phyloP scores from a whole-genome alignment of 441 rosid species.

The Jatropha podagrica region DNA sequence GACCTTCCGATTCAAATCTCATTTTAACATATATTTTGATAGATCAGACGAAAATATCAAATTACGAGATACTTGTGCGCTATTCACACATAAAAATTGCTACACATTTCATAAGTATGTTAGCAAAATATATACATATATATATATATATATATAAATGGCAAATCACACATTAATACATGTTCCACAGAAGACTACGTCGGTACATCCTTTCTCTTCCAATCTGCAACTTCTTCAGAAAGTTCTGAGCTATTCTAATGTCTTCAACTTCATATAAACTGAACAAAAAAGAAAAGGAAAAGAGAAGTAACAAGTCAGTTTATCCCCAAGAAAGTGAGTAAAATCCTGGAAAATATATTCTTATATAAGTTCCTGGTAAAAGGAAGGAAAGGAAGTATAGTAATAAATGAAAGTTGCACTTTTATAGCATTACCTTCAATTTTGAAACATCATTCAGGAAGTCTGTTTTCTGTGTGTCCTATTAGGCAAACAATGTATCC shows the following conservation, averaged over 20 bases:
- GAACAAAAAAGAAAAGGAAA: neutral
- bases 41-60: too few relatives aligned
- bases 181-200: too few relatives aligned
- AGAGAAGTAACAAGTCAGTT: neutral
- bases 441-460: neutral
- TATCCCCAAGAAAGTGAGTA: neutral
- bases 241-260: neutral
- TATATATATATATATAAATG: too few relatives aligned
- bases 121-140: too few relatives aligned
- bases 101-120: too few relatives aligned
- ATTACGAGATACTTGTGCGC: too few relatives aligned
- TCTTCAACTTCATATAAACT: neutral
- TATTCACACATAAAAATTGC: too few relatives aligned
- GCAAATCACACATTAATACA: too few relatives aligned
- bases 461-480: neutral
- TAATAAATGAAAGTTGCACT: neutral
- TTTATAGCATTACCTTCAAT: neutral
- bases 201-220: neutral
- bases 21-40: too few relatives aligned
- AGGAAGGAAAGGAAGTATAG: neutral
- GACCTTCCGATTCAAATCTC: too few relatives aligned
- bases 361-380: neutral
- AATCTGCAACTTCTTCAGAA: neutral
- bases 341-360: neutral
- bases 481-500: neutral